A percentile compares a stretch with the other conserved stretches of the same genome.
Evolutionary conservation across 202 grass and related monocot genomes (phyloP).

Genomic region (Zoysia matrella): DNA sequence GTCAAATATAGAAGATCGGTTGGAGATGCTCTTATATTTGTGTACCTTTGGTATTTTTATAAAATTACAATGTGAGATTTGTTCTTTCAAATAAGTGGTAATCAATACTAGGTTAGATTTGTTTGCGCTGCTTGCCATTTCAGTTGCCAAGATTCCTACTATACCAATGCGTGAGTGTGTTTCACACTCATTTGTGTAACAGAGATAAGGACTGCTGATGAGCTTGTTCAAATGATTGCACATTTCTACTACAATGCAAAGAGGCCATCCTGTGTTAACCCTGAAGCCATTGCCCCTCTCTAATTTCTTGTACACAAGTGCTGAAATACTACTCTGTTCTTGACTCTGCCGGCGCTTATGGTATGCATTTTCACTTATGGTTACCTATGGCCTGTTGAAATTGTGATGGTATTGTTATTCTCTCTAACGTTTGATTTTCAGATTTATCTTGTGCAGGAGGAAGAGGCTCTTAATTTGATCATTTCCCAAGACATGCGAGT

Average conservation of each 20-base stretch:
- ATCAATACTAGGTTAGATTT: too few species aligned
- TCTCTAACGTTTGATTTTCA: conserved; percentile 14
- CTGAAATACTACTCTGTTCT: conserved; percentile 22
- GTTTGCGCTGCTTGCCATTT: too few species aligned
- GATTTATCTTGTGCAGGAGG: conserved; percentile 37
- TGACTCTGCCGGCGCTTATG: neutral
- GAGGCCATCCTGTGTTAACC: conserved; percentile 74
- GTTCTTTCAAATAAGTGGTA: too few species aligned
- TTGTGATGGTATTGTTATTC: neutral
- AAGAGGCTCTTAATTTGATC: neutral
- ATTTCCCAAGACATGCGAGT: conserved; percentile 5
- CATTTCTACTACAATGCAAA: conserved; percentile 98
- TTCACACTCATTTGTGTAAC: conserved; percentile 22
- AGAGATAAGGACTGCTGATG: conserved; percentile 78
- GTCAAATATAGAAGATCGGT: too few species aligned
- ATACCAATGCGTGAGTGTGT: conserved; percentile 8
- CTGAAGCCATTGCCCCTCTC: conserved; percentile 51
- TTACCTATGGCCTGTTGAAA: neutral
- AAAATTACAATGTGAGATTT: neutral
- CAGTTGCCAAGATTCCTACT: too few species aligned
- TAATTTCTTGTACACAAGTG: conserved; percentile 30
- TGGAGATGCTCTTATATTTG: neutral
- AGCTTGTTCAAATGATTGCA: conserved; percentile 91
- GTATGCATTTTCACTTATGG: neutral
- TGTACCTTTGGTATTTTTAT: neutral